phyloP scores from a whole-genome alignment of 495 filamentous ascomycete genomes.

The Cercophora newfieldiana region DNA sequence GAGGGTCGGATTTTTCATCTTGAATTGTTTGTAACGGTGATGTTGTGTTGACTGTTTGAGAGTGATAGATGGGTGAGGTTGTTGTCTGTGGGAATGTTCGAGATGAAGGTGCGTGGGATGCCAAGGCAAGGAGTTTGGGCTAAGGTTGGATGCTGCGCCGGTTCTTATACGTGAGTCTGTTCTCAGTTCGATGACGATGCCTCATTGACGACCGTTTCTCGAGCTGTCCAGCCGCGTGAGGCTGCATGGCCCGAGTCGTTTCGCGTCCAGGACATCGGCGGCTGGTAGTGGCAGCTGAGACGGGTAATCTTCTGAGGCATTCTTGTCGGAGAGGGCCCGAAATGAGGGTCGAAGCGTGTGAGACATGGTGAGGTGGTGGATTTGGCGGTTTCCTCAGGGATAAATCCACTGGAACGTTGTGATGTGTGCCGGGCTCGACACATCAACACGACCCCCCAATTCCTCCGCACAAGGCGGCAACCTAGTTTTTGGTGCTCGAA shows the following conservation, averaged over 20 bases:
- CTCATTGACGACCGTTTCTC: not conserved
- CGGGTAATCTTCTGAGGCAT: not conserved
- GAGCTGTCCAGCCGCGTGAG: not conserved
- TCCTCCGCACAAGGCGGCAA: no score
- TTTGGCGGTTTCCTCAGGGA: not conserved
- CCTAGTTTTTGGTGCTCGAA: not conserved
- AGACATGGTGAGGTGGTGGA: not conserved
- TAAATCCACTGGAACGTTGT: not conserved
- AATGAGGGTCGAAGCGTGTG: not conserved
- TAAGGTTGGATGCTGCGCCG: not conserved
- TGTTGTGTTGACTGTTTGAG: not conserved
- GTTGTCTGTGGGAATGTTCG: not conserved
- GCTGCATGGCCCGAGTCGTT: not conserved
- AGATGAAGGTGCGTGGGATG: not conserved
- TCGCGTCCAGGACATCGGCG: not conserved
- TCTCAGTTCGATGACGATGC: not conserved
- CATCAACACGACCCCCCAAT: not conserved
- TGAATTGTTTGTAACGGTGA: not conserved
- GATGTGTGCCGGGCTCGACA: not conserved
- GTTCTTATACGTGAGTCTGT: not conserved
- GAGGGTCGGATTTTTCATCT: constrained; percentile 15
- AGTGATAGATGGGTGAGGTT: not conserved
- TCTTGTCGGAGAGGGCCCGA: not conserved
- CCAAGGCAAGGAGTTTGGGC: not conserved
- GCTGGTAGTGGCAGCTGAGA: not conserved